Base-by-base conservation (phyloP, 768 basidiomycete species). In the Sporobolomyces roseus region DNA sequence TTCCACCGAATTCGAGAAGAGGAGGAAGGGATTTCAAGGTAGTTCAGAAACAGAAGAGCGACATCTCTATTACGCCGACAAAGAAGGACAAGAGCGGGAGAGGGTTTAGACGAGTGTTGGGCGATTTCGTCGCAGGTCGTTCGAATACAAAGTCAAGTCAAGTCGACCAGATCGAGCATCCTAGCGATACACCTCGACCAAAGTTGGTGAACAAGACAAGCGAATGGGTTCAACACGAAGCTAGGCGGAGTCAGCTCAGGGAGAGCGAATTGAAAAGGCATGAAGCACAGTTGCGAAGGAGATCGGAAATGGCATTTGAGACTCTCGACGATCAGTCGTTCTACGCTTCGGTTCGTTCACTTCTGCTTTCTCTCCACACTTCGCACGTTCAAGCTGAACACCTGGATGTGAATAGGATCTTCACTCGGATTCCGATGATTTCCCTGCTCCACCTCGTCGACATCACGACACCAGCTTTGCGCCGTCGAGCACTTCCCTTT, bases 1-100 rank as follows among this genome's bases (percentile, higher is more conserved):
- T 55, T n/a, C 13, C 35, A 19, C 54, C 54, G 17, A 55, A 55
- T 33, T 55, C 54, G 35, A 55, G 54, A 16, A 19, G 54, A 6
- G 54, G 54, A 25, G 54, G 54, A 21, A 33, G 54, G 9, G 54
- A 55, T 33, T 55, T 55, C 35, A 55, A 36, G n/a, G 35, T 55
- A 19, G 54, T 55, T 4, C 33, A 25, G 19, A 55, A 55, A 35
- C 54, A 55, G 33, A 55, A 55, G 54, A 55, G 54, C 17, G 54
- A 36, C 21, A 35, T 33, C n/a, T 55, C 54, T 30, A 36, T 55
- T 12, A 21, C 21, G 7, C 4, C 8, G 9, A 35, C 3, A 4
- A 55, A 55, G 54, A 36, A 25, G 23, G 54, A 25, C 21, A n/a
- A 17, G 13, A 27, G 32, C 32, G 19, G 35, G n/a, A 25, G n/a